Evolutionary conservation across 345 rosid species (phyloP).

Genomic region (Brassica cretica): DNA sequence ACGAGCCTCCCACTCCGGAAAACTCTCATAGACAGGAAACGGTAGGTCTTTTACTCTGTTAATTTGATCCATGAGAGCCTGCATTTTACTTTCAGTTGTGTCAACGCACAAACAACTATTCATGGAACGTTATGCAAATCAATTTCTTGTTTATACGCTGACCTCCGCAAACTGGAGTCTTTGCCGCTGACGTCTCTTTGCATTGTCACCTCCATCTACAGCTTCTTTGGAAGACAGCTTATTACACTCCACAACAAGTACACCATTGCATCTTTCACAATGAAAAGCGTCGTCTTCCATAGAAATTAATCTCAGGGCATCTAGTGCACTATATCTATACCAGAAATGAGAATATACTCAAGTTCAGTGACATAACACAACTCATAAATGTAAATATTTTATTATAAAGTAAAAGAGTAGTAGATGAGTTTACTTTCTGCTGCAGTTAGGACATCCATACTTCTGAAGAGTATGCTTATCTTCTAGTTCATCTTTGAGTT

Average conservation of each 20-base stretch:
- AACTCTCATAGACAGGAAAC: slow-evolving; percentile 71
- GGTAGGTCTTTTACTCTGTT: slow-evolving; percentile 77
- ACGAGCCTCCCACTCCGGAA: slow-evolving; percentile 91
- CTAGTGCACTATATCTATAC: slow-evolving; percentile 79
- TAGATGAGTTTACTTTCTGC: slow-evolving; percentile 59
- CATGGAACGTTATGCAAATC: background rate
- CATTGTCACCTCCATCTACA: slow-evolving; percentile 92
- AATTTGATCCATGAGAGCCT: slow-evolving; percentile 60
- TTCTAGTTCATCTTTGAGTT: slow-evolving; percentile 79
- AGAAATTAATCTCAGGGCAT: slow-evolving; percentile 69
- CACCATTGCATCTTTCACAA: slow-evolving; percentile 89
- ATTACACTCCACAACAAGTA: slow-evolving; percentile 88
- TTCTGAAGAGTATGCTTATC: slow-evolving; percentile 87
- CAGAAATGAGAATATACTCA: slow-evolving; percentile 22
- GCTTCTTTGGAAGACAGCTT: slow-evolving; percentile 79
- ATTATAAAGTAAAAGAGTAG: slow-evolving; percentile 5
- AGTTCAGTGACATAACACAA: slow-evolving; percentile 18
- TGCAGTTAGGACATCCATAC: slow-evolving; percentile 88
- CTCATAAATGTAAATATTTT: background rate
- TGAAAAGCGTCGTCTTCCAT: slow-evolving; percentile 74
- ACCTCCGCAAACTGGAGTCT: slow-evolving; percentile 55
- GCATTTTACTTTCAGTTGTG: background rate
- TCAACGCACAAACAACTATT: background rate
- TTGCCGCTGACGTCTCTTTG: slow-evolving; percentile 75
- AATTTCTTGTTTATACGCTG: slow-evolving; percentile 12